Base-by-base conservation (phyloP, 257 asterid genomes). In the Gardenia jasminoides region DNA sequence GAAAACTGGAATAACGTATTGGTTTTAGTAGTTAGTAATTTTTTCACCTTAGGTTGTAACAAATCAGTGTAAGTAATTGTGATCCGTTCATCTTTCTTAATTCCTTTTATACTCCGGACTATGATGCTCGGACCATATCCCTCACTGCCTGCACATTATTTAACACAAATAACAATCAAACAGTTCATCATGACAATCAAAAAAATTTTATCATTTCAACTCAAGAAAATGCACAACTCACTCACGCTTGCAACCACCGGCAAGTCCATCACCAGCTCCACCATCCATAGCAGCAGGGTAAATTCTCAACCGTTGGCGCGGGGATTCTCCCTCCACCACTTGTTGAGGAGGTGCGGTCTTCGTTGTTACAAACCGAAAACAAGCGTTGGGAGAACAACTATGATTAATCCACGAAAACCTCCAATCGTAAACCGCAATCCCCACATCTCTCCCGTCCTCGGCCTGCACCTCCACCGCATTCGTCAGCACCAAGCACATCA, bases 381-480 rank as follows among this genome's bases (percentile, higher is more conserved):
- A 90, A 61, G 90, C 86, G 82, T 91, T 92, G 10, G 98, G 98
- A 76, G 94, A 88, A 67, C 98, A 94, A 67, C 97, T 91, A 74
- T 94, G 97, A 86, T 94, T 94, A 30, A 92, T 88, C 97, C 97
- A 94, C 26, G 98, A 92, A 87, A 92, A 90, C 19, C 72, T 10
- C 67, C 84, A 16, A 76, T 82, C 97, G 77, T 94, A 92, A 77
- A 94, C 91, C 59, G 94, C 97, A 47, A 91, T 54, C 3, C 97
- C 98, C 39, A 92, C 67, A 68, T 82, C 47, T 39, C 79, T 19
- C 43, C 97, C 98, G 58, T 75, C 79, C 74, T 75, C 76, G 59
- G 84, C 89, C 52, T 81, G 88, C 82, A 94, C 97, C 85, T 94
- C 97, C 75, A 87, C 96, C 1, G 97, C 90, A 73, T 94, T 94